These are phyloP conservation scores for Leishmania amazonensis DNA, from an alignment of 208 protist species.

Conservation along the genomic window DNA sequence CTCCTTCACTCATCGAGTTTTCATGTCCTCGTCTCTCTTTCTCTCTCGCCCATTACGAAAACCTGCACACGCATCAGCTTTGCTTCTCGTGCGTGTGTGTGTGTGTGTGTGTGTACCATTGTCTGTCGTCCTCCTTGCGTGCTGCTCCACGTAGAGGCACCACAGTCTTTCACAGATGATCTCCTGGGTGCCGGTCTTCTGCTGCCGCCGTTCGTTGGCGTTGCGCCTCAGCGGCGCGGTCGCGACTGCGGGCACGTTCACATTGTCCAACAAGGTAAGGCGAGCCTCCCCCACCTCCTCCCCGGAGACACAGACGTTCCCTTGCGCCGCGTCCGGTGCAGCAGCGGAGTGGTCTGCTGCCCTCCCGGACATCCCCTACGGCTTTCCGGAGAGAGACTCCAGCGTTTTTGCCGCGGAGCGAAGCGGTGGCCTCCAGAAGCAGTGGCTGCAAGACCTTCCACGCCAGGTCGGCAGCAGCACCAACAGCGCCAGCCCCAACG, in stretches of 20 bases:
- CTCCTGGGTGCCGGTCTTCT: not conserved
- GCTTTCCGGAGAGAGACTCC: constrained; percentile 21
- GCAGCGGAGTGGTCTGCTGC: constrained; percentile 8
- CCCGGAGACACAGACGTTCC: not conserved
- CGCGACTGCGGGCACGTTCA: not conserved
- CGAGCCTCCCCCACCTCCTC: not conserved
- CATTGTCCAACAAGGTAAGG: not conserved
- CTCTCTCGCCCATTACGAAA: not conserved
- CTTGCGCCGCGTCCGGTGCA: not conserved
- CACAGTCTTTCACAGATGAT: not conserved
- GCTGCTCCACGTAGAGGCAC: not conserved
- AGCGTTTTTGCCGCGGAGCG: constrained; percentile 54
- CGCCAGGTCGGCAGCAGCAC: not conserved
- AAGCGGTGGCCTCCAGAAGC: constrained; percentile 49
- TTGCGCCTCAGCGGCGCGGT: not conserved
- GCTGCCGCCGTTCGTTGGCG: constrained; percentile 2
- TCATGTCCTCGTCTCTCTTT: not conserved
- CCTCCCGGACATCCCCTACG: constrained; percentile 55
- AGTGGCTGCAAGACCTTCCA: constrained; percentile 43
- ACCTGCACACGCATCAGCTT: not conserved
- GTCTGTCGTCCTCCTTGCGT: not conserved
- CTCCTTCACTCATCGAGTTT: not conserved
- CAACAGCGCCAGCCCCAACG: not conserved
- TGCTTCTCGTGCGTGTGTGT: not conserved
- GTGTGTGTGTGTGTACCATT: not conserved